A percentile compares a stretch with the other conserved stretches of the same genome.
phyloP scores from a whole-genome alignment of 2,329 filamentous ascomycete genomes.

The Penicillium expansum region DNA sequence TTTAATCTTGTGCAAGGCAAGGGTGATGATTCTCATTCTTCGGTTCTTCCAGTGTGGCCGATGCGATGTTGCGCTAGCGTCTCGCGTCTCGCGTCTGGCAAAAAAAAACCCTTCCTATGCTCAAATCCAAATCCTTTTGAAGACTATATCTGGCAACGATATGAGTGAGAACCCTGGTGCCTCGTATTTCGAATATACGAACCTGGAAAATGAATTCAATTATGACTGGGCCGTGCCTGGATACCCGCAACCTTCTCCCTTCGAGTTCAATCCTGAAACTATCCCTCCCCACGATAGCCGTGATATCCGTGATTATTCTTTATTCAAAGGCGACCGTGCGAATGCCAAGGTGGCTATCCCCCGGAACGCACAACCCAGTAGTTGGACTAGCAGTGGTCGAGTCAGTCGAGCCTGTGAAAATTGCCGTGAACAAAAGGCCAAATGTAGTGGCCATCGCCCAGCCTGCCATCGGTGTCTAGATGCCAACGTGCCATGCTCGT shows the following conservation, averaged over 20 bases:
- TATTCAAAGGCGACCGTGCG: conserved; percentile 1
- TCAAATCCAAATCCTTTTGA: neutral
- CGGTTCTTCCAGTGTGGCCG: neutral
- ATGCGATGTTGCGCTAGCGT: neutral
- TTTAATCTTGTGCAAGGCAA: neutral
- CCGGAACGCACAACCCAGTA: conserved; percentile 23
- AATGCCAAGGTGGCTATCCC: conserved; percentile 35
- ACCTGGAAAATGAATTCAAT: conserved; percentile 8
- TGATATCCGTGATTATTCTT: conserved; percentile 17
- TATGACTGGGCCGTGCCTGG: conserved; percentile 18
- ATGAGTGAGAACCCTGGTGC: conserved; percentile 8
- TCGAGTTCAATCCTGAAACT: conserved; percentile 17
- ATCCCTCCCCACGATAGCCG: conserved; percentile 1
- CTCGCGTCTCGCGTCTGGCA: neutral
- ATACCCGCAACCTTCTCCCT: conserved; percentile 16
- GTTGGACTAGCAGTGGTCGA: conserved; percentile 29
- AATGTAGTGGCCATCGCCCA: conserved; percentile 47
- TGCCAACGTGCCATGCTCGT: conserved; percentile 40
- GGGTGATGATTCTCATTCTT: neutral
- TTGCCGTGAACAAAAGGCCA: conserved; percentile 47
- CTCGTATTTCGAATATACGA: conserved; percentile 6
- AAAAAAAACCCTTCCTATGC: neutral
- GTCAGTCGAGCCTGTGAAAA: conserved; percentile 45
- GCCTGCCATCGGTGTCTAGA: conserved; percentile 45
- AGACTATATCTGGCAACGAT: neutral